Base-by-base conservation (phyloP, 1,284 basidiomycete species). In the Trametes polyzona region DNA sequence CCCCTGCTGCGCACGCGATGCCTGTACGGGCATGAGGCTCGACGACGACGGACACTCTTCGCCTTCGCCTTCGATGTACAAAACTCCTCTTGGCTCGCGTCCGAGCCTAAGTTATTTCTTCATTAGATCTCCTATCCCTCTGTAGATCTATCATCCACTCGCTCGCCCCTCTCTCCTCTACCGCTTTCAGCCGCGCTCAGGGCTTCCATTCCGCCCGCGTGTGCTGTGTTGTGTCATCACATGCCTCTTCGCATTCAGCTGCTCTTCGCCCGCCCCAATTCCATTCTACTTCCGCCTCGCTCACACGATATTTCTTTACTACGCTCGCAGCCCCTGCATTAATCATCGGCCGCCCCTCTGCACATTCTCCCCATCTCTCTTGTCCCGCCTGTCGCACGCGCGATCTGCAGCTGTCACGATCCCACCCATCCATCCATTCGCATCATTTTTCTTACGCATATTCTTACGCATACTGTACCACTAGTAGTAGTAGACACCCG, bases 21-120 rank as follows among this genome's bases (percentile, higher is more conserved):
- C 59, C 58, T 16, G 54, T 63, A 26, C 62, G 57, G 54, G 62
- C 62, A 57, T 63, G 39, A 54, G 39, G 47, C 30, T 30, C 27
- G n/a, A 7, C 29, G 23, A 8, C 39, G 16, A 8, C 24, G 8
- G 17, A 33, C 48, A 21, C 19, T 17, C 30, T 14, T 7, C 44
- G 16, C 48, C 24, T 54, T 47, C 40, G 41, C 21, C 55, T 62
- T 58, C 54, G 50, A 42, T 54, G 54, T 58, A 58, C 52, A 61
- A 57, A 61, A 57, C 5, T 16, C 46, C n/a, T 9, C 49, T 55
- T 39, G 44, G 46, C 53, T 42, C 55, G 48, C 57, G 16, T 40
- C 29, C 41, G 51, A 35, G 51, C 41, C 30, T 58, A 58, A 58
- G 33, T 58, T 58, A 58, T 58, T 41, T 39, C 14, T 40, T 30